Percentiles rank a stretch among this genome's conserved stretches.
phyloP scores from a whole-genome alignment of 2,329 filamentous ascomycete species.

The Hirsutella minnesotensis region DNA sequence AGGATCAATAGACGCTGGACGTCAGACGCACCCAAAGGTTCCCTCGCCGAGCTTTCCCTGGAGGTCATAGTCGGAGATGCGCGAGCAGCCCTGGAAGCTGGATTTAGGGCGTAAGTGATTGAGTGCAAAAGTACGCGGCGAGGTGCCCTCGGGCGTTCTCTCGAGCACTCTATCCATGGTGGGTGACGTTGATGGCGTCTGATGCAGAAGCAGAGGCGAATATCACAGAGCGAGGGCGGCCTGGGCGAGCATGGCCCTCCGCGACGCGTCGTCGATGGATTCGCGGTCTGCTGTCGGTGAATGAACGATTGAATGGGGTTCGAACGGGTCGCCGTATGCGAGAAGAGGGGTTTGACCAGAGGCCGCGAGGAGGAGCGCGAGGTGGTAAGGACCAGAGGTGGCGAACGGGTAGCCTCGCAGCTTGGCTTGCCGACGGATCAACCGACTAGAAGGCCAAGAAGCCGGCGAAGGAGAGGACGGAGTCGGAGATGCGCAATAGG shows the following conservation, averaged over 20 bases:
- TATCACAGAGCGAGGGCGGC: not conserved
- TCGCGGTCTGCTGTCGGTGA: no score
- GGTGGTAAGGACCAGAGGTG: no score
- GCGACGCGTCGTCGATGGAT: not conserved
- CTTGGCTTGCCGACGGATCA: no score
- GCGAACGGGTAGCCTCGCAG: no score
- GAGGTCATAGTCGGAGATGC: slow-evolving; percentile 69
- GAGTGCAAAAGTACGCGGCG: slow-evolving; percentile 45
- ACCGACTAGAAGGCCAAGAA: no score
- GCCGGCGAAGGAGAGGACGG: no score
- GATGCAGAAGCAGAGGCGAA: not conserved
- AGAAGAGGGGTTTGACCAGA: no score
- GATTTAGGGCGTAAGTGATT: slow-evolving; percentile 40
- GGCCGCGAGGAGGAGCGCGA: no score
- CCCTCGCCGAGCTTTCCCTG: slow-evolving; percentile 82
- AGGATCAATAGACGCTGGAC: not conserved
- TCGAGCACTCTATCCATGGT: slow-evolving; percentile 19
- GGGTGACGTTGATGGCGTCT: slow-evolving; percentile 1
- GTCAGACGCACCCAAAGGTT: slow-evolving; percentile 64
- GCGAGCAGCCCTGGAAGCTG: slow-evolving; percentile 75
- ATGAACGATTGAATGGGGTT: no score
- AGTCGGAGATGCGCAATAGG: no score
- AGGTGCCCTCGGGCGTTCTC: slow-evolving; percentile 26
- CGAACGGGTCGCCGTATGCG: no score
- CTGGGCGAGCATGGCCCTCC: no score